Conservation (phyloP, 2,329 filamentous ascomycete species). For the Dothistroma septosporum region DNA sequence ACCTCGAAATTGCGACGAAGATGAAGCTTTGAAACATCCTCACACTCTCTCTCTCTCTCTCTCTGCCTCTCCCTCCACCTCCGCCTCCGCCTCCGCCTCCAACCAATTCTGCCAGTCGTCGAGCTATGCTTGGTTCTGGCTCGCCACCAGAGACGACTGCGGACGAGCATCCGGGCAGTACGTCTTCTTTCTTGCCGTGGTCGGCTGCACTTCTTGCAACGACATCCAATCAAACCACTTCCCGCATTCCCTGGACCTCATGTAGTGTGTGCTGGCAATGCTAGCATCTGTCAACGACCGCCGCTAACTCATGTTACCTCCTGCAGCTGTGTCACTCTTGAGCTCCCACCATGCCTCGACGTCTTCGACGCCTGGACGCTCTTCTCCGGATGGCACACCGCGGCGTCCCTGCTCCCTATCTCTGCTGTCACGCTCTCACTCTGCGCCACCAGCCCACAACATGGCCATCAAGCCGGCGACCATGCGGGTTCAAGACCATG, state of each 20-base stretch:
- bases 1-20: constrained; percentile 22
- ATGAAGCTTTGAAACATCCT: constrained; percentile 4
- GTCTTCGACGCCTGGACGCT: constrained; percentile 23
- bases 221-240: constrained; percentile 25
- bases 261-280: constrained; percentile 36
- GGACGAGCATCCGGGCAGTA: constrained; percentile 23
- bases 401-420: constrained; percentile 18
- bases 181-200: constrained; percentile 20
- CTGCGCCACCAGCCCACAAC: constrained; percentile 17
- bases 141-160: constrained; percentile 20
- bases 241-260: constrained; percentile 20
- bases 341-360: constrained; percentile 25
- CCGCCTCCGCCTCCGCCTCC: neutral
- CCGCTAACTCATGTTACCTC: constrained; percentile 31
- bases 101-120: constrained; percentile 13
- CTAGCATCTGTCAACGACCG: constrained; percentile 30
- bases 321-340: constrained; percentile 33
- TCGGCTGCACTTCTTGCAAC: constrained; percentile 14
- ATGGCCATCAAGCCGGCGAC: constrained; percentile 22
- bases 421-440: constrained; percentile 12
- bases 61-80: neutral
- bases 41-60: neutral
- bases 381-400: constrained; percentile 24
- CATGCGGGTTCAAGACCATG: constrained; percentile 5
- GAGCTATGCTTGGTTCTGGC: constrained; percentile 26